Base-by-base conservation (phyloP, 129 eudicot genomes). In the Ambrosia artemisiifolia region DNA sequence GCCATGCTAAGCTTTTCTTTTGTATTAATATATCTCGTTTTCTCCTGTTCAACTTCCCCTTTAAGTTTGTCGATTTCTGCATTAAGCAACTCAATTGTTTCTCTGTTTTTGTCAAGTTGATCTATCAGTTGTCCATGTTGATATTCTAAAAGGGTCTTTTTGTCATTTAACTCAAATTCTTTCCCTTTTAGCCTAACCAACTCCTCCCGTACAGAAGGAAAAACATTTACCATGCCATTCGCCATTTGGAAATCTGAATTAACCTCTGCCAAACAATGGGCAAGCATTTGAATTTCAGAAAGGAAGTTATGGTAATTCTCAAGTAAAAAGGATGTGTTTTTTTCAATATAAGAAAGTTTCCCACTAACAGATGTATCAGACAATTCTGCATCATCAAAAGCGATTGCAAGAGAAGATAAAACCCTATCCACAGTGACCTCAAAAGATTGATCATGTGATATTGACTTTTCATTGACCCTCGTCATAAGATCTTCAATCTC, bases 1-100 rank as follows among this genome's bases (percentile, higher is more conserved):
- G 99, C 99, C 86, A 95, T 53, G 78, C 96, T 83, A 70, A 95
- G 97, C 77, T 95, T 95, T 80, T 95, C 97, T 75, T 95, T 95
- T 13, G 97, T 83, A 75, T 86, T 95, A 46, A 67, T 70, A 78
- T 80, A 88, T 65, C 89, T 84, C 19, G 66, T 81, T 82, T 72
- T 94, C 83, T 94, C 99, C 74, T 94, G 94, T 66, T 90, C 99
- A 69, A 88, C 83, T 81, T 90, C 99, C 24, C 79, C 85, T 71
- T 78, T 75, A 11, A 88, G 84, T 67, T 84, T 85, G 77, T 47
- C 81, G 13, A 87, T 82, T 48, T 89, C 88, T 67, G 78, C 87
- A 78, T 81, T 87, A 46, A 72, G 64, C 71, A 76, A 50, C 75
- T 90, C 88, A 24, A 83, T 42, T 50, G 68, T 72, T 69, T 70